phyloP scores from a whole-genome alignment of 441 rosid genomes.

The Melastoma candidum region DNA sequence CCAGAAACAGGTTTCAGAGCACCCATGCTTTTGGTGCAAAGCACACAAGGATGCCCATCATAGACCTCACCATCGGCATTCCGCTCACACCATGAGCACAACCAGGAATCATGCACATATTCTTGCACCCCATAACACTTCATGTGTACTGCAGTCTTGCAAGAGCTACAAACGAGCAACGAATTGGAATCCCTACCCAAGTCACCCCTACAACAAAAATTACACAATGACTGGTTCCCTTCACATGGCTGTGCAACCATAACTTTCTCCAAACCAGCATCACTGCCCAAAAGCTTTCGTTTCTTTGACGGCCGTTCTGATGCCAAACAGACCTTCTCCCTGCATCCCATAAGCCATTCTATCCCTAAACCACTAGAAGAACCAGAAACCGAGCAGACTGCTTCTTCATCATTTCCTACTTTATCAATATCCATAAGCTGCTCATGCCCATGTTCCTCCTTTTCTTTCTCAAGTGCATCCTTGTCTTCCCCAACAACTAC shows the following conservation, averaged over 20 bases:
- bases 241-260: slow-evolving; percentile 56
- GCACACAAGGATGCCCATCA: slow-evolving; percentile 50
- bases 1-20: slow-evolving; percentile 59
- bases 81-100: slow-evolving; percentile 79
- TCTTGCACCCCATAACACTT: slow-evolving; percentile 77
- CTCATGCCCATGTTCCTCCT: slow-evolving; percentile 21
- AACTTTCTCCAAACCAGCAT: slow-evolving; percentile 75
- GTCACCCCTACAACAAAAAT: slow-evolving; percentile 66
- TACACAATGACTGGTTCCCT: slow-evolving; percentile 47
- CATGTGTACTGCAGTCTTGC: slow-evolving; percentile 68
- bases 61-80: slow-evolving; percentile 24
- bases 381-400: slow-evolving; percentile 22
- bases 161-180: slow-evolving; percentile 64
- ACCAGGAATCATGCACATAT: slow-evolving; percentile 46
- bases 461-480: slow-evolving; percentile 5
- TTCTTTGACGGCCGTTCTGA: slow-evolving; percentile 89
- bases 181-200: slow-evolving; percentile 25
- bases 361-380: slow-evolving; percentile 26
- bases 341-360: slow-evolving; percentile 87
- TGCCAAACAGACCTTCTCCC: slow-evolving; percentile 61
- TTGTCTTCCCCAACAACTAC: no score
- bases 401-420: slow-evolving; percentile 18
- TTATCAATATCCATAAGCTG: slow-evolving; percentile 37
- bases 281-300: slow-evolving; percentile 66
- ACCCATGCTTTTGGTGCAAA: slow-evolving; percentile 83